Base-by-base conservation (phyloP, 1,139 yeast genomes). In the Candida pseudocylindracea region DNA sequence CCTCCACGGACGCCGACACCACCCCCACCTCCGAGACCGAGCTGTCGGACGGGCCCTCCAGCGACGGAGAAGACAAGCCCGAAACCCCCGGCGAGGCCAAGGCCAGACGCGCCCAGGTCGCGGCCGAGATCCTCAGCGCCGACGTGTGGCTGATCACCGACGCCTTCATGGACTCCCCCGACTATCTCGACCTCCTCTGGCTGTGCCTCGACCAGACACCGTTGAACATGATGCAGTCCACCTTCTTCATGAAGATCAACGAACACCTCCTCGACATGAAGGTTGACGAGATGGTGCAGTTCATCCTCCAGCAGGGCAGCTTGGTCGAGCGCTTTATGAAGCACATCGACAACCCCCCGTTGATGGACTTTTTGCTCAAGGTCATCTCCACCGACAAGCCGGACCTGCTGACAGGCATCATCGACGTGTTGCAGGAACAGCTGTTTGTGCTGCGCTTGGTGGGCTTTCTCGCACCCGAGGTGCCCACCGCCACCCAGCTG, bases 91-190 rank as follows among this genome's bases (percentile, higher is more conserved):
- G 67, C 34, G 79, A 73, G 41, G 58, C 54, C 13, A 68, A 67
- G 36, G 60, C 67, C 12, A 63, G 85, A 41, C 63, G 81, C 44
- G 91, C 94, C 4, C 76, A 83, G 34, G 66, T 85, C 39, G 88
- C 94, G 4, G 80, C 94, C 2, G 98, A 91, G 48, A 75, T 88
- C 31, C 59, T 88, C 30, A 71, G 88, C 35, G 83, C 92, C 4
- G 96, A 88, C 46, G 91, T 83, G 7, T 88, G 95, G 95, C 78
- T 93, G 4, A 61, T 91, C 29, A 79, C 94, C 4, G 94, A 88
- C 43, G 73, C 93, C 1, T 73, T 88, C 33, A 75, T 88, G 75
- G 91, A 79, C 43, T 68, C 72, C 37, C 60, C 68, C 2, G 62
- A 59, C 12, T 60, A 79, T 33, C 52, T 91, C 39, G 67, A 68